These are phyloP conservation scores for Rheum nobile DNA, from an alignment of 148 eudicot genomes.

Conservation along the genomic window DNA sequence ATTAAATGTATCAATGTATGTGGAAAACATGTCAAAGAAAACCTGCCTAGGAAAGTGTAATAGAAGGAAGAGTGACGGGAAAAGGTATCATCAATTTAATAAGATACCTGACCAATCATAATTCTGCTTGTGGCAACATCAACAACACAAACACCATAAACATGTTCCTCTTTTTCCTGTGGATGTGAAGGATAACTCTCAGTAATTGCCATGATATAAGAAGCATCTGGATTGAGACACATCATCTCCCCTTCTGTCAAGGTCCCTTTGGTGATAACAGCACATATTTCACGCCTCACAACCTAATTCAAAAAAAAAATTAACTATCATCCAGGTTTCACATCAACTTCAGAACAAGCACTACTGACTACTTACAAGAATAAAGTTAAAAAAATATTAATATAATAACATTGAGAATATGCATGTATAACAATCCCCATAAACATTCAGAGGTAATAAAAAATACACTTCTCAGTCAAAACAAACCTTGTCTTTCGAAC, in stretches of 20 bases:
- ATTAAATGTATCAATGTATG: not conserved
- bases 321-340: not conserved
- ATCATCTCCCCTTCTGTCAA: constrained; percentile 86
- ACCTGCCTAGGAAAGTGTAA: not conserved
- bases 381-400: not conserved
- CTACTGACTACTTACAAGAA: not conserved
- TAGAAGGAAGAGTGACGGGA: not conserved
- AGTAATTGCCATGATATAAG: constrained; percentile 68
- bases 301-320: constrained; percentile 34
- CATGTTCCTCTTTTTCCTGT: constrained; percentile 28
- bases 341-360: not conserved
- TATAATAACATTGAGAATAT: not conserved
- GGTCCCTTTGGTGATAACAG: constrained; percentile 90
- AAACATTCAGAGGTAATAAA: not conserved
- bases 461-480: not conserved
- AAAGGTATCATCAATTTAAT: not conserved
- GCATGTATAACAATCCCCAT: not conserved
- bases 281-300: constrained; percentile 94
- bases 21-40: not conserved
- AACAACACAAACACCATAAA: constrained; percentile 74
- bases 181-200: constrained; percentile 40
- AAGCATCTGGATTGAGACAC: constrained; percentile 72
- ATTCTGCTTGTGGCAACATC: constrained; percentile 83
- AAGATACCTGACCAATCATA: constrained; percentile 77
- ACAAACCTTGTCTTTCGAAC: constrained; percentile 89